Base-by-base conservation (phyloP, 768 basidiomycete genomes). In the Collybia mongolica region DNA sequence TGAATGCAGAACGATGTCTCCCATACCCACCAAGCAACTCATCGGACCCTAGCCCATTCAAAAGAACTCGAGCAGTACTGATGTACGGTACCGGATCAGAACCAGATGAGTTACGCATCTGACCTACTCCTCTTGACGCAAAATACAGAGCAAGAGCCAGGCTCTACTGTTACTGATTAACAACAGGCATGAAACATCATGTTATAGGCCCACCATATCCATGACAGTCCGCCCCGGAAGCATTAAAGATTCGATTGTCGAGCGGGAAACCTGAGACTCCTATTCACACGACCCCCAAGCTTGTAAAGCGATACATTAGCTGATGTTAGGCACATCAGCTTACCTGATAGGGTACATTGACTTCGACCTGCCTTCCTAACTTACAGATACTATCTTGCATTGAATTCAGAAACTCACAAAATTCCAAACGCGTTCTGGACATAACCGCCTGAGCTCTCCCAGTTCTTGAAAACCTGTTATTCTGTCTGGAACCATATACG, bases 11-110 rank as follows among this genome's bases (percentile, higher is more conserved):
- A 6, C 92, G 80, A 70, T 98, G 94, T 50, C 97, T 77, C 2
- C 90, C 81, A 65, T 99, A 99, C 1, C 97, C 97, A 2, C 94
- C 97, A 4, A 99, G 74, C 36, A 98, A 75, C 64, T 99, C 97
- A 62, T 99, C 97, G 1, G 97, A 91, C 0, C 97, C 97, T 6
- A 99, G 73, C 1, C 97, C 97, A 54, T 84, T 95, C 20, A 99
- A 70, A 7, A 98, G 71, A 0, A 98, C 93, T 39, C 82, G 80
- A 0, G 97, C 93, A 6, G 75, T 65, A 54, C 88, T 94, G 0
- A 69, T 76, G 67, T 97, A 96, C 6, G 73, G 69, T 17, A 59
- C 59, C 2, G 76, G 66, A 3, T 72, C 62, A 1, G 68, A 65
- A n/a, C 64, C 68, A 1, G 62, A 54, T 11, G 60, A 44, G 9